phyloP scores from a whole-genome alignment of 1,139 yeast genomes.

The Pneumocystis wakefieldiae region DNA sequence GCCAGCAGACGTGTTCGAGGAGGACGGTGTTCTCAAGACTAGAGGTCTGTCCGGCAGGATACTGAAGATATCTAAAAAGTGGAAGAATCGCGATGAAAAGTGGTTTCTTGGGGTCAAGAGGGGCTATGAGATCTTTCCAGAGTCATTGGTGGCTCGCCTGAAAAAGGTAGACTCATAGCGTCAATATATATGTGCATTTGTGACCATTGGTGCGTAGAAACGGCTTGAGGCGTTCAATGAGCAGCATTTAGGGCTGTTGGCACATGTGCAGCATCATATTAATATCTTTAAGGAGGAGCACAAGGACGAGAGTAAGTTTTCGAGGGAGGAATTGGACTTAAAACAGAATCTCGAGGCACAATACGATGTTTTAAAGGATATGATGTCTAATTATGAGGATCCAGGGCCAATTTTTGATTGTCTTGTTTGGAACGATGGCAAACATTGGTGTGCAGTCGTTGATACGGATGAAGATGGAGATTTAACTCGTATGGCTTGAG shows the following conservation, averaged over 20 bases:
- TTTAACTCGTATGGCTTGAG: background rate
- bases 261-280: background rate
- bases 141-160: constrained; percentile 7
- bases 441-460: constrained; percentile 8
- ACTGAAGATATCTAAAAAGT: constrained; percentile 7
- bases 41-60: constrained; percentile 11
- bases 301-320: background rate
- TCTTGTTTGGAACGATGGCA: constrained; percentile 11
- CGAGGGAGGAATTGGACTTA: constrained; percentile 3
- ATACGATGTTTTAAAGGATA: constrained; percentile 5
- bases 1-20: background rate
- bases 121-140: constrained; percentile 12
- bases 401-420: constrained; percentile 11
- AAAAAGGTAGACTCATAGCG: constrained; percentile 4
- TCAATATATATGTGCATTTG: no score
- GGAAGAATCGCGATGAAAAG: constrained; percentile 9
- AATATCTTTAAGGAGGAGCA: background rate
- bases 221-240: constrained; percentile 6
- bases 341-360: constrained; percentile 11
- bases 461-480: constrained; percentile 10
- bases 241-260: constrained; percentile 2
- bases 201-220: constrained; percentile 1
- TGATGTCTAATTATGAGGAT: constrained; percentile 9
- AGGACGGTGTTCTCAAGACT: background rate
- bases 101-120: constrained; percentile 13